Evolutionary conservation across 768 basidiomycete genomes (phyloP).

Genomic region (Termitomyces sp.): DNA sequence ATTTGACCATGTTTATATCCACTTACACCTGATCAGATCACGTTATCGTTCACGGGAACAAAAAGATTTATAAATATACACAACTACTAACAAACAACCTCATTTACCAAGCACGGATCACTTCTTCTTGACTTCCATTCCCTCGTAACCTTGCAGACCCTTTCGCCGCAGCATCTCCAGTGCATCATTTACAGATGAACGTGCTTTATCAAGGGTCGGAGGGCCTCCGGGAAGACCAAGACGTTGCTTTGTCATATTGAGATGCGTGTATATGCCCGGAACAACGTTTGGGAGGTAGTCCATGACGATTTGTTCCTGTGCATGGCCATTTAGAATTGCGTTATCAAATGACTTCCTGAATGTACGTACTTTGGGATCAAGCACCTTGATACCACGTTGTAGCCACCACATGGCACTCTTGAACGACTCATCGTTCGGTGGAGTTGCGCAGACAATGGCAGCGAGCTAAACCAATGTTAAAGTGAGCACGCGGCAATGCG

Average conservation of each 20-base stretch:
- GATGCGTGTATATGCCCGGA: conserved; percentile 69
- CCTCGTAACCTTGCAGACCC: conserved; percentile 18
- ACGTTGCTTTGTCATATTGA: conserved; percentile 77
- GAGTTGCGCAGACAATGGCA: conserved; percentile 66
- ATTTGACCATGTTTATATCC: not conserved
- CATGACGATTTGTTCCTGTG: conserved; percentile 72
- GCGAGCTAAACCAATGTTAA: conserved; percentile 47
- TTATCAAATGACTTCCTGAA: not conserved
- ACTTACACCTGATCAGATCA: not conserved
- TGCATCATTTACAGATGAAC: conserved; percentile 61
- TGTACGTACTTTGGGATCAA: conserved; percentile 62
- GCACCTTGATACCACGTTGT: conserved; percentile 63
- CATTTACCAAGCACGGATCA: too few relatives aligned
- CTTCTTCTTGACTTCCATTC: conserved; percentile 15
- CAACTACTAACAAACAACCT: not conserved
- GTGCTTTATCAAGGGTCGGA: conserved; percentile 59
- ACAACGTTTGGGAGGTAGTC: conserved; percentile 80
- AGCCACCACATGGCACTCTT: conserved; percentile 86
- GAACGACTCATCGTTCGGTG: conserved; percentile 76
- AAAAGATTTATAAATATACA: not conserved
- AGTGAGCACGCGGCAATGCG: conserved; percentile 2
- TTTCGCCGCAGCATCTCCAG: conserved; percentile 65
- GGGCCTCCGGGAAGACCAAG: conserved; percentile 69
- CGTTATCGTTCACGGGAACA: not conserved
- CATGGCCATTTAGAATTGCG: conserved; percentile 5